These are phyloP conservation scores for Citrus inodora DNA, from an alignment of 345 rosid genomes.

Conservation along the genomic window DNA sequence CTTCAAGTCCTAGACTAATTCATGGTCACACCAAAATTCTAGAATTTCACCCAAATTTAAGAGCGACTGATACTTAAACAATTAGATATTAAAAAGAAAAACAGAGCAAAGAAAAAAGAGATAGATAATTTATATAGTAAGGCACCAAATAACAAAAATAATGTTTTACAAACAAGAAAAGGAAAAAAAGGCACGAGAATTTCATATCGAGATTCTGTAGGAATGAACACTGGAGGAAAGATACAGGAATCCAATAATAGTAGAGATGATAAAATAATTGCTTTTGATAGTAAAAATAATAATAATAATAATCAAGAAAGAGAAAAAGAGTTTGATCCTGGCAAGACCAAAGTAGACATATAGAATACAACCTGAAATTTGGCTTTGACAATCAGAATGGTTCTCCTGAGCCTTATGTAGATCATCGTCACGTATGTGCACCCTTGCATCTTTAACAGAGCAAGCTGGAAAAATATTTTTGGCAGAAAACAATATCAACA, in stretches of 20 bases:
- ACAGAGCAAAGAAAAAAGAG: neutral
- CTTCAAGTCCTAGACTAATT: constrained; percentile 1
- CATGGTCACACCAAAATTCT: neutral
- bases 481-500: constrained; percentile 16
- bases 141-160: neutral
- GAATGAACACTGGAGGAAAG: neutral
- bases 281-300: neutral
- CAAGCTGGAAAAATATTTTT: constrained; percentile 27
- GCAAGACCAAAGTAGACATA: constrained; percentile 5
- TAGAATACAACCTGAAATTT: constrained; percentile 47
- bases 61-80: constrained; percentile 3
- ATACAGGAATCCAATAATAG: neutral
- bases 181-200: neutral
- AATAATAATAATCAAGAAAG: neutral
- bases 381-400: constrained; percentile 31
- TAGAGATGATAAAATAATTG: neutral
- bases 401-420: constrained; percentile 16
- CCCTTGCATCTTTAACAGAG: constrained; percentile 47
- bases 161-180: neutral
- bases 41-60: neutral
- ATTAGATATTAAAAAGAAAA: neutral
- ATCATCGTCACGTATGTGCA: constrained; percentile 23
- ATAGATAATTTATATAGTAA: neutral
- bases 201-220: neutral
- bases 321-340: neutral